These are phyloP conservation scores for Flaveria ramosissima DNA, from an alignment of 129 eudicot genomes.

Conservation along the genomic window DNA sequence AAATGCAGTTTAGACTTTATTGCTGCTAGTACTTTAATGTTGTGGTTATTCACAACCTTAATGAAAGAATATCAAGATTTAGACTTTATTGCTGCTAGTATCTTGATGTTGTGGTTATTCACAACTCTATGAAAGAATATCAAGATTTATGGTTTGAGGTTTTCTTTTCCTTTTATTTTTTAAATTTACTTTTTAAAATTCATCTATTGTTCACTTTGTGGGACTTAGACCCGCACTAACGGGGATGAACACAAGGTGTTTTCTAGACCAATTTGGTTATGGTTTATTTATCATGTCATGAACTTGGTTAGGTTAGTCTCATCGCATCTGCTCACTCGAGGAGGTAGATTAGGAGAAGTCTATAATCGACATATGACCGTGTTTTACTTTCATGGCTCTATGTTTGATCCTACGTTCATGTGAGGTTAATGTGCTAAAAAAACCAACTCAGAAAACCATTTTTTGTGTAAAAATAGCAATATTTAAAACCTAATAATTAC, in stretches of 20 bases:
- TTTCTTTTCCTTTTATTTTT: no score
- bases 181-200: no score
- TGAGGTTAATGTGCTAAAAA: background rate
- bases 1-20: constrained; percentile 6
- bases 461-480: background rate
- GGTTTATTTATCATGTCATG: background rate
- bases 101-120: background rate
- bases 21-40: background rate
- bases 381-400: background rate
- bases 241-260: no score
- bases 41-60: constrained; percentile 4
- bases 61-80: background rate
- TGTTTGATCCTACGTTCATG: background rate
- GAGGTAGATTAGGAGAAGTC: no score
- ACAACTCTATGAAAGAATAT: background rate
- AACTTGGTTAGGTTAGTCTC: background rate
- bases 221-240: no score
- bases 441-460: background rate
- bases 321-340: no score
- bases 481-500: background rate
- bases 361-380: no score
- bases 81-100: constrained; percentile 3
- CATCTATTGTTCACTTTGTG: no score
- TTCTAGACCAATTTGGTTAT: no score
- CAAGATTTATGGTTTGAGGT: background rate